Evolutionary conservation across 2,329 filamentous ascomycete genomes (phyloP), one percentile per base, ranked within the genome.

Genomic region (Nigrospora osmanthi): DNA sequence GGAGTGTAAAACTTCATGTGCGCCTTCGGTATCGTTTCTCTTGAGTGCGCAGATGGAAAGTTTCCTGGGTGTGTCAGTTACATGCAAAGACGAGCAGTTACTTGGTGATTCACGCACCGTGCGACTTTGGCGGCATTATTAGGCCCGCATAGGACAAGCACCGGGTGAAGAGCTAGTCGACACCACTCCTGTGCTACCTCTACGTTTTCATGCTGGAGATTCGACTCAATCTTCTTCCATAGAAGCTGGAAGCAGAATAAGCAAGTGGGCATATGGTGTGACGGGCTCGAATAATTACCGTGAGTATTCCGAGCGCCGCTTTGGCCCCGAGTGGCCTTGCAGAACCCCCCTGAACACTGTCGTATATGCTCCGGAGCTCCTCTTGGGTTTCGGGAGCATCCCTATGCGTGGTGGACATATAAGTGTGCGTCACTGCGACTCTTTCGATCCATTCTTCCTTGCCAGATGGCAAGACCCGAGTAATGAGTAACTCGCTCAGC

Each of bases 181-280:
- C 87, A 94, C 89, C 88, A 96, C 42, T 69, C 64, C 49, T 84
- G 76, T 1, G 84, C 76, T 13, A 69, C 52, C 3, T 71, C 66
- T 44, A 75, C 76, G 14, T 79, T 65, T 2, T 72, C 67, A 31
- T 76, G 70, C 1, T 64, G 65, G 49, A 78, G 80, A 13, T 70
- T 69, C 1, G 70, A 63, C 43, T 89, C 85, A n/a, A 87, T 70
- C 23, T 74, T 77, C 63, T 89, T 93, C 89, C 89, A 96, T 4
- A 95, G 66, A 4, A 95, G 62, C 85, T 91, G 31, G 16, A 52
- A 16, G 10, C 4, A 10, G 5, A 10, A 10, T 28, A 28, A 28
- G 23, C 4, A 28, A 28, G 23, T 28, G 23, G 9, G 5, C 10
- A 10, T 28, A 7, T 28, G 23, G 4, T 28, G 23, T 10, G 2